Base-by-base conservation (phyloP, 345 rosid genomes). In the Noccaea caerulescens region DNA sequence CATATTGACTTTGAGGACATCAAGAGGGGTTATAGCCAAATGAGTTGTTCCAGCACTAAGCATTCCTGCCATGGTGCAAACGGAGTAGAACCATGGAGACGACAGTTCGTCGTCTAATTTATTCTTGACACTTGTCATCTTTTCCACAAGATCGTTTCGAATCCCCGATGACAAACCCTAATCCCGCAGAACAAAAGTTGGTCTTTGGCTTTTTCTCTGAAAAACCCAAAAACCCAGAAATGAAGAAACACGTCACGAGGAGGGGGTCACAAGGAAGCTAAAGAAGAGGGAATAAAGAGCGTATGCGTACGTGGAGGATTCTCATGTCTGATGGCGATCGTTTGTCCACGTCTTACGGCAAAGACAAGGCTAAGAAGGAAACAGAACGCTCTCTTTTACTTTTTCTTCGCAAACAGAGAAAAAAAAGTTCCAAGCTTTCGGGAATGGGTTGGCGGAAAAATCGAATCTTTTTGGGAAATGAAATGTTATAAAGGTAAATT, bases 1-100 rank as follows among this genome's bases (percentile, higher is more conserved):
- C 90, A 88, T 86, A 68, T 83, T 84, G 64, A 85, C 90, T 80
- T 88, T 84, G 45, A 88, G 72, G 52, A 88, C 89, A 78, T 86
- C 89, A 43, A 86, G 87, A 78, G 94, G 94, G 14, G 89, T 86
- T 2, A 81, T 62, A 43, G 76, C 88, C 6, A 84, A 76, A 78
- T 84, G 91, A 14, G 87, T 78, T 5, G 86, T 81, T 71, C 88
- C 91, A 1, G 94, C 87, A 73, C 91, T 86, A 59, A 88, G 76
- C 84, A 86, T 85, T 58, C 91, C 91, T 72, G 84, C 83, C 55
- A 76, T 46, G 9, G 85, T 79, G 46, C 91, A 88, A 52, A 88
- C 57, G 8, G 82, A 51, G 46, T 80, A 86, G 38, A 79, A 83
- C 54, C 84, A 75, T 11, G 69, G 58, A 66, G 76, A 71, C 4